These are phyloP conservation scores for Aspergillus bombycis DNA, from an alignment of 2,329 filamentous ascomycete genomes.

Conservation along the genomic window DNA sequence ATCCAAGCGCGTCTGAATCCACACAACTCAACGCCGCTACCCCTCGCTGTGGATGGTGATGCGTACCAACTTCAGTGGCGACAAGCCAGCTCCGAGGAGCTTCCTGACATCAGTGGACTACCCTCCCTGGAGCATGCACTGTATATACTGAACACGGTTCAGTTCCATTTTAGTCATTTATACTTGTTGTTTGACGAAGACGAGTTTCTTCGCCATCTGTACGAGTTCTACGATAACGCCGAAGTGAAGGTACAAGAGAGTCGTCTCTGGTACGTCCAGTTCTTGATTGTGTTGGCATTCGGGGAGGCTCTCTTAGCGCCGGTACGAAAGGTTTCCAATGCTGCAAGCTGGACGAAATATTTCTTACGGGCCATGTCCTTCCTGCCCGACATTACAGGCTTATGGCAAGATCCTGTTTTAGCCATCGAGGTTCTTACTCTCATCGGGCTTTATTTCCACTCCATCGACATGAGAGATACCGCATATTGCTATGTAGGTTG, in stretches of 20 bases:
- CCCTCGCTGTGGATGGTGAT: slow-evolving; percentile 52
- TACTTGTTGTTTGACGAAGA: slow-evolving; percentile 59
- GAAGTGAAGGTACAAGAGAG: slow-evolving; percentile 29
- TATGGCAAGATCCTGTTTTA: slow-evolving; percentile 46
- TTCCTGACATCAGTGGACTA: slow-evolving; percentile 39
- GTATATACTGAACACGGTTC: slow-evolving; percentile 58
- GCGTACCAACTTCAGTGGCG: slow-evolving; percentile 55
- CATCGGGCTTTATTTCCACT: slow-evolving; percentile 55
- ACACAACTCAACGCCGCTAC: slow-evolving; percentile 40
- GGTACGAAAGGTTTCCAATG: slow-evolving; percentile 37
- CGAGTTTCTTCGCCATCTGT: slow-evolving; percentile 47
- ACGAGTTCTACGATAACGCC: slow-evolving; percentile 43
- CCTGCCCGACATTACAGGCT: slow-evolving; percentile 43
- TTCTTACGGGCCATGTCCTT: slow-evolving; percentile 48
- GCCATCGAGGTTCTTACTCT: slow-evolving; percentile 54
- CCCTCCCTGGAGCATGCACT: slow-evolving; percentile 56
- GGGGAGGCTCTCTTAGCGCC: slow-evolving; percentile 54
- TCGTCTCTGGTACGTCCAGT: slow-evolving; percentile 55
- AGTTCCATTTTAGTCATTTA: slow-evolving; percentile 58
- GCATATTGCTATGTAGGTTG: slow-evolving; percentile 53
- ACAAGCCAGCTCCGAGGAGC: slow-evolving; percentile 37
- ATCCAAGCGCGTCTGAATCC: slow-evolving; percentile 51
- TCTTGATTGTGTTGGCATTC: slow-evolving; percentile 55
- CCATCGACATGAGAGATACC: slow-evolving; percentile 53
- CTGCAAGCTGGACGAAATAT: slow-evolving; percentile 48